These are phyloP conservation scores for Paspalum notatum DNA, from an alignment of 176 grass and related monocot species.

Conservation along the genomic window DNA sequence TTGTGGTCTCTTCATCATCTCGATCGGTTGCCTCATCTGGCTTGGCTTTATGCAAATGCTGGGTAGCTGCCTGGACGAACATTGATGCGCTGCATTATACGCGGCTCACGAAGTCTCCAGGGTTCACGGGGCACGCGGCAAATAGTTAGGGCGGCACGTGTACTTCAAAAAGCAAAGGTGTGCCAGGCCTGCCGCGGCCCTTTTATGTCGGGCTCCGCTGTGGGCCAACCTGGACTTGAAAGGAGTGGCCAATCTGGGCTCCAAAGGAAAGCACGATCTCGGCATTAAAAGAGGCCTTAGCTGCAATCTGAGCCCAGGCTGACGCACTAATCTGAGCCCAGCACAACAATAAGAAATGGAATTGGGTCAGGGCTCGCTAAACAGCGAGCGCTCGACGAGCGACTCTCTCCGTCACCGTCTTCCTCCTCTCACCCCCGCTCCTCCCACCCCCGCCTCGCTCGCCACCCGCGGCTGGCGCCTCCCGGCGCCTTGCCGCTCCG, in stretches of 20 bases:
- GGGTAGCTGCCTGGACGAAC: neutral
- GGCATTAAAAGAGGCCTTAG: neutral
- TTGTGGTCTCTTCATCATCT: neutral
- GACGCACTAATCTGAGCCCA: neutral
- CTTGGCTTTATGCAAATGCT: neutral
- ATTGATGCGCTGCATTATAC: neutral
- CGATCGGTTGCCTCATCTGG: neutral
- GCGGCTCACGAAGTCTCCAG: neutral
- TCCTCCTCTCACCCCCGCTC: too few species aligned
- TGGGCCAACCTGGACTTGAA: neutral
- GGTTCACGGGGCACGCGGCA: neutral
- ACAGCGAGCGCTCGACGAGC: too few species aligned
- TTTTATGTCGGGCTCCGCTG: neutral
- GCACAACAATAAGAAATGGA: neutral
- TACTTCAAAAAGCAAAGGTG: too few species aligned
- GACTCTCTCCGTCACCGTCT: too few species aligned
- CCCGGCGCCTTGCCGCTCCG: too few species aligned
- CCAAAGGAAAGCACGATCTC: too few species aligned
- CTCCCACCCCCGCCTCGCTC: too few species aligned
- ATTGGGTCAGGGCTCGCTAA: too few species aligned
- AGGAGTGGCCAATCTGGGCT: neutral
- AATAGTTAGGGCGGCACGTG: neutral
- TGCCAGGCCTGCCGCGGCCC: neutral
- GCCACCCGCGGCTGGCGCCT: too few species aligned
- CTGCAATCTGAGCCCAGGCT: neutral